Conservation (phyloP, 2,329 filamentous ascomycete species). For the Trichoderma pleuroti region DNA sequence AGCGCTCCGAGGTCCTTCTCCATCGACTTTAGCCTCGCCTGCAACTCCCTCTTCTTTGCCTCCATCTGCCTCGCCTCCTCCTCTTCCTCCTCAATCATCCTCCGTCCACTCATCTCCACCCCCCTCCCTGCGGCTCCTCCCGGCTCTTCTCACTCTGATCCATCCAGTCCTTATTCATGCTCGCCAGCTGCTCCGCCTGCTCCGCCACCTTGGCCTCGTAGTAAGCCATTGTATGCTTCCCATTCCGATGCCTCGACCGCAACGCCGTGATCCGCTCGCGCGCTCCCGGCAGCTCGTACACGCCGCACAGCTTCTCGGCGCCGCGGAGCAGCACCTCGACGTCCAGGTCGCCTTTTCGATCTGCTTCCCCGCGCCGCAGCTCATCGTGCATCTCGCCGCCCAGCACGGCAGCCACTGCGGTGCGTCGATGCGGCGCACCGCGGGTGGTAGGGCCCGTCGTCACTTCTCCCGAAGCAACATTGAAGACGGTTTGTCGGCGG, state of each 20-base stretch:
- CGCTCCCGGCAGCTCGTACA: conserved; percentile 81
- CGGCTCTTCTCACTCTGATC: conserved; percentile 47
- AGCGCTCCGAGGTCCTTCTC: conserved; percentile 55
- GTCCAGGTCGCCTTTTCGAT: conserved; percentile 67
- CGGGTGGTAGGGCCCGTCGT: conserved; percentile 52
- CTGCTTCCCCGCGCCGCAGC: conserved; percentile 58
- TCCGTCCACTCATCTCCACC: conserved; percentile 56
- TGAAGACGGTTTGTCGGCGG: conserved; percentile 63
- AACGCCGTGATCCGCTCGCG: conserved; percentile 70
- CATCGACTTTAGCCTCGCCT: conserved; percentile 50
- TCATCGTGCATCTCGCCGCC: conserved; percentile 82
- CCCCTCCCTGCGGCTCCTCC: conserved; percentile 46
- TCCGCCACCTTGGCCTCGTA: conserved; percentile 78
- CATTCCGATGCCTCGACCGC: conserved; percentile 66
- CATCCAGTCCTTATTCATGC: conserved; percentile 64
- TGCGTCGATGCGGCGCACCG: conserved; percentile 60
- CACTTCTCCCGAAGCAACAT: conserved; percentile 60
- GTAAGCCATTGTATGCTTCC: conserved; percentile 70
- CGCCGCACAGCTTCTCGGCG: conserved; percentile 83
- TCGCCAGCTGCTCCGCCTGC: conserved; percentile 69
- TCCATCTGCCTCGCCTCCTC: conserved; percentile 60
- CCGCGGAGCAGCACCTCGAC: conserved; percentile 80
- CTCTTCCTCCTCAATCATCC: conserved; percentile 68
- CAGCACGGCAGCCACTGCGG: conserved; percentile 84
- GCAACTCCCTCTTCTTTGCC: conserved; percentile 53